Percentiles rank a stretch among this genome's conserved stretches.
Evolutionary conservation across 345 rosid species (phyloP).

Genomic region (Isatis tinctoria): DNA sequence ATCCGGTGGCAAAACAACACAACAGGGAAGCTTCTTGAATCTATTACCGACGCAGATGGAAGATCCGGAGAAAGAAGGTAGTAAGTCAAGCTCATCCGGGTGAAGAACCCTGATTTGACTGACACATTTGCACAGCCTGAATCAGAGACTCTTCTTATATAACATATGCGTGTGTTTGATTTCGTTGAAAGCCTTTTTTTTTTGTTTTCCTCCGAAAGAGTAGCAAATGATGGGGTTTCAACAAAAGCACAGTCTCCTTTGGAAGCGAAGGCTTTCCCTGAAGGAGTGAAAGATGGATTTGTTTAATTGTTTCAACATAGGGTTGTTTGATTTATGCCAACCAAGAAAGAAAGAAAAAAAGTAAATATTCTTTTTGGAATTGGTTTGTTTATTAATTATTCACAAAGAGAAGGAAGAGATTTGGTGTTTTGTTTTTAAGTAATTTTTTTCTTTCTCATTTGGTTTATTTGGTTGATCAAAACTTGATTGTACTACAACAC

Average conservation of each 20-base stretch:
- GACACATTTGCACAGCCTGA: slow-evolving; percentile 27
- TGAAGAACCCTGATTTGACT: slow-evolving; percentile 3
- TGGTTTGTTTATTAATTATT: slow-evolving; percentile 11
- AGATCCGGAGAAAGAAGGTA: slow-evolving; percentile 47
- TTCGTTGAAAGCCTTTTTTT: slow-evolving; percentile 27
- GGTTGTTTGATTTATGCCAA: slow-evolving; percentile 6
- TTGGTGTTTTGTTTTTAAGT: background rate
- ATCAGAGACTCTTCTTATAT: slow-evolving; percentile 12
- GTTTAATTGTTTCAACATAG: slow-evolving; percentile 29
- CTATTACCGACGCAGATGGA: slow-evolving; percentile 66
- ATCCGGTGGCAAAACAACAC: slow-evolving; percentile 25
- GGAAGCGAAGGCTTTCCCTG: slow-evolving; percentile 16
- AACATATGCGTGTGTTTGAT: slow-evolving; percentile 20
- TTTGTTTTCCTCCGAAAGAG: slow-evolving; percentile 8
- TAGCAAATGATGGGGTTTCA: slow-evolving; percentile 9
- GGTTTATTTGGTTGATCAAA: slow-evolving; percentile 3
- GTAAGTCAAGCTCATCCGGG: slow-evolving; percentile 31
- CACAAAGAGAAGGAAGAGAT: background rate
- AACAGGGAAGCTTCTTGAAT: slow-evolving; percentile 73
- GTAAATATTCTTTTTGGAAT: slow-evolving; percentile 19
- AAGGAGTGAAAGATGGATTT: slow-evolving; percentile 10
- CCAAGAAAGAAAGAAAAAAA: background rate
- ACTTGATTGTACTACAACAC: background rate
- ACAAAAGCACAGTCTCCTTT: slow-evolving; percentile 12
- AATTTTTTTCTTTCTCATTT: background rate